Evolutionary conservation across 768 basidiomycete species (phyloP).

Genomic region (Leccinum broughii): DNA sequence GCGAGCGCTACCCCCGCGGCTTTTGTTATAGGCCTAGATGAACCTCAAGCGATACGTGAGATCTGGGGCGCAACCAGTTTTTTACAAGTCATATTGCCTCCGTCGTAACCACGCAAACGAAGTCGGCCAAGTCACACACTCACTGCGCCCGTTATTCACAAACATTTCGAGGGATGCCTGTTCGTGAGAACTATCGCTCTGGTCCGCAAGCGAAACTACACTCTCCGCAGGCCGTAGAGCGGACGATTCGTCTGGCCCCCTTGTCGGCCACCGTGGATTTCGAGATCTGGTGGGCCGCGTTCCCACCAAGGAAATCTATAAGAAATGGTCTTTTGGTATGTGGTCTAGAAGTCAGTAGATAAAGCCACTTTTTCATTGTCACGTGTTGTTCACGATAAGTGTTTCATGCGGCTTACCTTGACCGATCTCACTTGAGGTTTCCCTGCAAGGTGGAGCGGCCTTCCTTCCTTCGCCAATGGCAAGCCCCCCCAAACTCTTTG

Average conservation of each 20-base stretch:
- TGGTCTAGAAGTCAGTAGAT: background rate
- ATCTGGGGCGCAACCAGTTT: background rate
- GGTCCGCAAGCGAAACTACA: background rate
- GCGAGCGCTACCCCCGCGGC: background rate
- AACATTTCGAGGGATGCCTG: background rate
- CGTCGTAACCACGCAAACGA: background rate
- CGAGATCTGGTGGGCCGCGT: background rate
- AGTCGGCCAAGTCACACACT: background rate
- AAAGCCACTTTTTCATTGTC: background rate
- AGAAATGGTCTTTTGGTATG: background rate
- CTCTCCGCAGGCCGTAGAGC: background rate
- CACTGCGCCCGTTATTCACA: background rate
- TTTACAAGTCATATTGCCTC: background rate
- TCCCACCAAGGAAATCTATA: background rate
- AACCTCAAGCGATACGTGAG: background rate
- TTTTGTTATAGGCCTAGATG: background rate
- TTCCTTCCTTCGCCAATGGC: constrained; percentile 5
- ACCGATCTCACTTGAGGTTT: background rate
- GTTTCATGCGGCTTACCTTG: background rate
- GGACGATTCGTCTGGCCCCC: background rate
- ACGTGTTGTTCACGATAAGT: background rate
- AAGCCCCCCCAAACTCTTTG: background rate
- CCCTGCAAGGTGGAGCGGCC: background rate
- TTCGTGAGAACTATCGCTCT: background rate
- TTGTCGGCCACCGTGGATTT: background rate